These are phyloP conservation scores for Adansonia madagascariensis DNA, from an alignment of 441 rosid genomes.

Conservation along the genomic window DNA sequence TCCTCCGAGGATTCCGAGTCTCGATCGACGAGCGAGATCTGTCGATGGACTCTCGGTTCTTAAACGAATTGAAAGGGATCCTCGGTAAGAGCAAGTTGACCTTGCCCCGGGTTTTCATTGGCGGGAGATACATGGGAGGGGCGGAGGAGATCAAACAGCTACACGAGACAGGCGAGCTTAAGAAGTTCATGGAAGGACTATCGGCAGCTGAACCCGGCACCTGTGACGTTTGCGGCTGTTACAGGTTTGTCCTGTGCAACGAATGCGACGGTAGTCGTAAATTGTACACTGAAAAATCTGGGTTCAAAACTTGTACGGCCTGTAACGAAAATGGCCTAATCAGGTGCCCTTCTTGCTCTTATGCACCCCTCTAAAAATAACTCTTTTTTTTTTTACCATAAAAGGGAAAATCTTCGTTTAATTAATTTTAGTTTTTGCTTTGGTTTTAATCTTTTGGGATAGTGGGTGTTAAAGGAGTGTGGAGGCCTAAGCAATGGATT, in stretches of 20 bases:
- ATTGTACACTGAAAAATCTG: slow-evolving; percentile 50
- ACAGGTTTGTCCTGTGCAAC: slow-evolving; percentile 50
- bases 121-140: slow-evolving; percentile 63
- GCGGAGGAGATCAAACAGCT: slow-evolving; percentile 61
- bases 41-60: slow-evolving; percentile 59
- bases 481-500: slow-evolving; percentile 27
- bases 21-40: slow-evolving; percentile 73
- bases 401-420: not conserved
- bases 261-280: slow-evolving; percentile 68
- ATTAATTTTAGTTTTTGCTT: slow-evolving; percentile 4
- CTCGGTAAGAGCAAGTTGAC: slow-evolving; percentile 37
- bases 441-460: slow-evolving; percentile 1
- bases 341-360: slow-evolving; percentile 69
- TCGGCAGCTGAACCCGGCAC: slow-evolving; percentile 39
- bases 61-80: slow-evolving; percentile 53
- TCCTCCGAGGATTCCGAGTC: slow-evolving; percentile 61
- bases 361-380: slow-evolving; percentile 31
- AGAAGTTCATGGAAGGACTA: slow-evolving; percentile 51
- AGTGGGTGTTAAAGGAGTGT: slow-evolving; percentile 15
- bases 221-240: slow-evolving; percentile 58
- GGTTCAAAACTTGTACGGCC: slow-evolving; percentile 50
- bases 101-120: slow-evolving; percentile 63
- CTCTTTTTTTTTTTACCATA: not conserved
- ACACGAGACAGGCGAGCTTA: slow-evolving; percentile 69
- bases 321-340: slow-evolving; percentile 71